Evolutionary conservation across 2,329 filamentous ascomycete genomes (phyloP).

Genomic region (Claviceps cyperi): DNA sequence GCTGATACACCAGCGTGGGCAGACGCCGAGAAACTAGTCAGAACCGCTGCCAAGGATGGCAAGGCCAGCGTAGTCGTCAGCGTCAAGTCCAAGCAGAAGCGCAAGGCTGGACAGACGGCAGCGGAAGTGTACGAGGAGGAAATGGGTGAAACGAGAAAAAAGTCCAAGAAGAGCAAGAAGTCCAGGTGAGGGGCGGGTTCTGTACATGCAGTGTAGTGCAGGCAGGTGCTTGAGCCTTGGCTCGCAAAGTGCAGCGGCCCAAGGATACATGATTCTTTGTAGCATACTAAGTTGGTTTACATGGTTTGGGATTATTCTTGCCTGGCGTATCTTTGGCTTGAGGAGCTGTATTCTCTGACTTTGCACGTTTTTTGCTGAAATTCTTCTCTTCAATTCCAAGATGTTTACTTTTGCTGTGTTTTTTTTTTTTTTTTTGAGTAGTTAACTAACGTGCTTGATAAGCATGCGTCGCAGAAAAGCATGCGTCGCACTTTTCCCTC

Average conservation of each 20-base stretch:
- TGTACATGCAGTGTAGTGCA: not conserved
- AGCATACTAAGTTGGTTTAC: too few relatives aligned
- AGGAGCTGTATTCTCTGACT: too few relatives aligned
- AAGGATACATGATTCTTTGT: too few relatives aligned
- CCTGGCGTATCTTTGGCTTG: too few relatives aligned
- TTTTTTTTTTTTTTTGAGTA: not conserved
- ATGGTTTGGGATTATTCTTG: too few relatives aligned
- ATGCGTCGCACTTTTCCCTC: too few relatives aligned
- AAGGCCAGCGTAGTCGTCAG: slow-evolving; percentile 54
- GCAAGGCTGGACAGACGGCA: slow-evolving; percentile 51
- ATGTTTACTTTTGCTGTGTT: not conserved
- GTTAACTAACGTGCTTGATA: too few relatives aligned
- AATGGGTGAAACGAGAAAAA: slow-evolving; percentile 45
- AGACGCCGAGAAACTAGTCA: slow-evolving; percentile 63
- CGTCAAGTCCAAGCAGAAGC: slow-evolving; percentile 68
- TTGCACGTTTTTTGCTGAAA: too few relatives aligned
- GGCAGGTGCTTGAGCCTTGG: too few relatives aligned
- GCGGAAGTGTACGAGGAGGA: slow-evolving; percentile 49
- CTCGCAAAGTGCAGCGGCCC: too few relatives aligned
- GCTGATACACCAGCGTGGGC: slow-evolving; percentile 47
- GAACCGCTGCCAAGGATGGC: slow-evolving; percentile 37
- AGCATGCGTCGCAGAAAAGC: too few relatives aligned
- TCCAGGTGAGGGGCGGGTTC: slow-evolving; percentile 8
- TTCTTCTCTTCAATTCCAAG: too few relatives aligned
- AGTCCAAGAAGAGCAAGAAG: slow-evolving; percentile 30